Conservation (phyloP, 805 yeast genomes). For the Ogataea henricii region DNA sequence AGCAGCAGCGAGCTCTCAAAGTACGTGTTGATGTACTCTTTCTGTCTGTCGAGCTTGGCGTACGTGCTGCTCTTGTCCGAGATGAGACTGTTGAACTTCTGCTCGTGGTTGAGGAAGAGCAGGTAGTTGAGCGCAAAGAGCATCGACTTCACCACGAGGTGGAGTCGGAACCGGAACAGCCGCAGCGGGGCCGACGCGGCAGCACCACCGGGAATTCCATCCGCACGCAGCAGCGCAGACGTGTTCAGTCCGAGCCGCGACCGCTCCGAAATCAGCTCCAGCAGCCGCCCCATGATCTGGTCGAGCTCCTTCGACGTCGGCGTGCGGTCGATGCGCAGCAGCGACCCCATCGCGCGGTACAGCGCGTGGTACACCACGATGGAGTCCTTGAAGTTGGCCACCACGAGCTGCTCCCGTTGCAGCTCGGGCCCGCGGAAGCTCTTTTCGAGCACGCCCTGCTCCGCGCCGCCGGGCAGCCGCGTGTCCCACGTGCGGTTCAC, state of each 20-base stretch:
- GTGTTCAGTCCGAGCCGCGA: conserved; percentile 31
- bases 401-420: conserved; percentile 46
- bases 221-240: conserved; percentile 24
- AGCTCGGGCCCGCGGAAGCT: conserved; percentile 34
- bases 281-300: conserved; percentile 29
- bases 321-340: conserved; percentile 36
- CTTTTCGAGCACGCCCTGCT: conserved; percentile 38
- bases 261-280: conserved; percentile 33
- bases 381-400: conserved; percentile 48
- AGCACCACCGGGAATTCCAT: conserved; percentile 8
- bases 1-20: conserved; percentile 38
- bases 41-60: conserved; percentile 35
- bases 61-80: conserved; percentile 32
- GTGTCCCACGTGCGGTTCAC: conserved; percentile 40
- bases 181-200: conserved; percentile 22
- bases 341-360: conserved; percentile 40
- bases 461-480: conserved; percentile 40
- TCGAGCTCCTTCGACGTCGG: conserved; percentile 39
- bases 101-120: conserved; percentile 40
- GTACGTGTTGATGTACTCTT: conserved; percentile 34
- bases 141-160: conserved; percentile 45
- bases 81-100: conserved; percentile 35
- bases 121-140: conserved; percentile 54
- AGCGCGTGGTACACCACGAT: conserved; percentile 47
- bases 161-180: conserved; percentile 35